A percentile compares a stretch with the other conserved stretches of the same genome.
phyloP scores from a whole-genome alignment of 23 red algal species.

The Gracilariopsis chorda region DNA sequence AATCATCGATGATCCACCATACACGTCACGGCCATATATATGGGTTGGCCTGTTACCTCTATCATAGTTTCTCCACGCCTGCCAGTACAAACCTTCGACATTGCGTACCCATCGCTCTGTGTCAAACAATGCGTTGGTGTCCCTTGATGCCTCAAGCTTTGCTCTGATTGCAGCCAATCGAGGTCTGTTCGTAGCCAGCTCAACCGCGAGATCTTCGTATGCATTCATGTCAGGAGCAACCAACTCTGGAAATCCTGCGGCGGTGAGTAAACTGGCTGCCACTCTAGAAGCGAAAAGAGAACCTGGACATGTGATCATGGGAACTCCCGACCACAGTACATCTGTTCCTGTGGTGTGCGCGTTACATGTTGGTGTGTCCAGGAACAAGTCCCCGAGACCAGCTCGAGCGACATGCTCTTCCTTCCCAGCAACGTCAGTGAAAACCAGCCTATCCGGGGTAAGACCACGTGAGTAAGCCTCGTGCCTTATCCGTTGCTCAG shows the following conservation, averaged over 20 bases:
- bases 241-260: constrained; percentile 73
- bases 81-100: constrained; percentile 73
- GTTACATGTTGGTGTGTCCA: constrained; percentile 85
- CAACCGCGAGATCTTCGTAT: constrained; percentile 79
- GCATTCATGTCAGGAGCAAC: constrained; percentile 67
- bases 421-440: constrained; percentile 80
- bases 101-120: constrained; percentile 79
- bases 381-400: constrained; percentile 76
- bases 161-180: constrained; percentile 18
- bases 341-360: constrained; percentile 83
- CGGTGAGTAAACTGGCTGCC: constrained; percentile 71
- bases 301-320: constrained; percentile 75
- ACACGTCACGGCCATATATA: constrained; percentile 58
- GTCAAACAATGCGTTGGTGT: constrained; percentile 64
- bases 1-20: constrained; percentile 50
- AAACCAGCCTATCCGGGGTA: constrained; percentile 58
- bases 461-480: constrained; percentile 44
- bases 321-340: constrained; percentile 79
- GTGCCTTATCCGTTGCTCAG: constrained; percentile 62
- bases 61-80: constrained; percentile 61
- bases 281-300: constrained; percentile 76
- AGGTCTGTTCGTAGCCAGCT: constrained; percentile 53
- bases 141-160: constrained; percentile 30
- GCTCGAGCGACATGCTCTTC: constrained; percentile 82
- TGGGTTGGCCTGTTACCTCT: constrained; percentile 42